These are phyloP conservation scores for Phyllosticta citribraziliensis DNA, from an alignment of 2,329 filamentous ascomycete genomes.

Conservation along the genomic window DNA sequence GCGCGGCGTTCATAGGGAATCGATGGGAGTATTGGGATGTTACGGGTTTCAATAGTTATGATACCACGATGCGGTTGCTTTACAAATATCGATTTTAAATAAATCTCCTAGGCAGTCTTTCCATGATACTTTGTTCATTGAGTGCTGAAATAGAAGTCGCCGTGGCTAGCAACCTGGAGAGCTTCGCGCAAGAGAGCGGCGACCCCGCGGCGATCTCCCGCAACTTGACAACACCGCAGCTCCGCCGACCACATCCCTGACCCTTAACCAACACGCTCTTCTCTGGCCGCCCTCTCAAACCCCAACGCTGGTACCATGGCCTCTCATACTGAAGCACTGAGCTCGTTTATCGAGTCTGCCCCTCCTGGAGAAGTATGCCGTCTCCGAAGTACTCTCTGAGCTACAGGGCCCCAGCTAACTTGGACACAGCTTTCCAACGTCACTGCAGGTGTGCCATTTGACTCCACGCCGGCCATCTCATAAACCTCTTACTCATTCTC, in stretches of 20 bases:
- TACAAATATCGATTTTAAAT: not conserved
- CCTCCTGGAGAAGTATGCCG: conserved; percentile 83
- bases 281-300: not conserved
- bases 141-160: not conserved
- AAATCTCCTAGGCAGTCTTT: not conserved
- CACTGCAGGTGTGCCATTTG: conserved; percentile 56
- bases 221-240: conserved; percentile 10
- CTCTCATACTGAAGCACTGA: conserved; percentile 31
- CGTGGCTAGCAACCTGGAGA: conserved; percentile 12
- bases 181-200: conserved; percentile 12
- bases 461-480: not conserved
- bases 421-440: conserved; percentile 67
- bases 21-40: not conserved
- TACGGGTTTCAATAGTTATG: not conserved
- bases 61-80: not conserved
- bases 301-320: conserved; percentile 15
- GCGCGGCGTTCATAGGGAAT: not conserved
- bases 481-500: not conserved
- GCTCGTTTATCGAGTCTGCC: conserved; percentile 86
- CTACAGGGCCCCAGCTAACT: conserved; percentile 18
- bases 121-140: not conserved
- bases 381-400: not conserved
- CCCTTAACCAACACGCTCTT: not conserved
- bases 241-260: not conserved
- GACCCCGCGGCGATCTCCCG: conserved; percentile 17